Evolutionary conservation across 2,329 filamentous ascomycete genomes (phyloP), one percentile per base, ranked within the genome.

Genomic region (Fonsecaea pedrosoi): DNA sequence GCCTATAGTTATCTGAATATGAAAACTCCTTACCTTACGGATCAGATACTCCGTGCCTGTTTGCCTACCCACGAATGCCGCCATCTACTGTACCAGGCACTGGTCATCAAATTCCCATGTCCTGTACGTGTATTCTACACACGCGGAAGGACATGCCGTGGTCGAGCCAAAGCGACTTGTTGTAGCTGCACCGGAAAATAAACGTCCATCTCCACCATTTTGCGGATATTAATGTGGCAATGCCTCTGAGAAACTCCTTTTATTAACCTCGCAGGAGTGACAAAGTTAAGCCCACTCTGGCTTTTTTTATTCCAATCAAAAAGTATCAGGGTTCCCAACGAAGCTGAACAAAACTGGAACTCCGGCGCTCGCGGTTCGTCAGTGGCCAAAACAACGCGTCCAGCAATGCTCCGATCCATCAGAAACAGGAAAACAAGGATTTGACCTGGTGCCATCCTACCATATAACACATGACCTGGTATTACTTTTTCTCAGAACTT

Each of bases 401-500:
- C 8, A 15, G 3, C 21, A 30, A 8, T 50, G 45, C 45, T 10
- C 45, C 45, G 15, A 21, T 50, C 21, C 21, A 25, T 9, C 18
- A 21, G 9, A 50, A 50, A 50, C 21, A 25, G 4, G 18, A 25
- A 10, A 50, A 12, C 4, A 30, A 18, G 45, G 18, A 50, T 50
- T 18, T 25, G 7, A 21, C 18, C 30, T 13, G 21, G 9, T 30
- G 45, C 45, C 25, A 21, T 50, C 45, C 18, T 10, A 18, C 45
- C 45, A 25, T 50, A 30, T 30, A 6, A 15, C 25, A 50, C 45
- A 50, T 50, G 45, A 13, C 40, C 5, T 45, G 45, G 10, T 5
- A 54, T 63, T 59, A 66, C 38, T 56, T 59, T 66, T 64, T 66
- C 74, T 82, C 81, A 73, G 82, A 82, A 38, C 75, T 78, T 48